phyloP scores from a whole-genome alignment of 495 filamentous ascomycete genomes.

The Aspergillus incahuasiensis region DNA sequence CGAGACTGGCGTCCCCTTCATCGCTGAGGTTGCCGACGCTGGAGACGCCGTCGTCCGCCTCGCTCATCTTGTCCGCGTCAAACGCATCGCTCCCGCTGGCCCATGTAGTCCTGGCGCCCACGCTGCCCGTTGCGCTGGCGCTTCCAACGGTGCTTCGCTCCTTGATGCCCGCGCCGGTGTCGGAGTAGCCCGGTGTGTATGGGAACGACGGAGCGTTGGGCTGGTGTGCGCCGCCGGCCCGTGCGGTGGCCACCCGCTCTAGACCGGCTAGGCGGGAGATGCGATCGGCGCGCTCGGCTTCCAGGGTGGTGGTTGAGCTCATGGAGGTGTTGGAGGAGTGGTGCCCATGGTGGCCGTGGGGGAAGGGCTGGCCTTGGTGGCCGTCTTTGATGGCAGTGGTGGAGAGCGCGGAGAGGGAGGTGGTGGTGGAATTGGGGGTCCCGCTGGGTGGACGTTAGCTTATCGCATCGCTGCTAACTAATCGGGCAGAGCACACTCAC shows the following conservation, averaged over 20 bases:
- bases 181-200: conserved; percentile 61
- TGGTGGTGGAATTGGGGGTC: conserved; percentile 85
- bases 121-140: conserved; percentile 70
- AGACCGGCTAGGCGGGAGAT: conserved; percentile 87
- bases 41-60: conserved; percentile 57
- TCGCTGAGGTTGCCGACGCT: conserved; percentile 66
- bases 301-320: conserved; percentile 63
- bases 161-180: conserved; percentile 53
- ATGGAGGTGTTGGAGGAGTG: conserved; percentile 45
- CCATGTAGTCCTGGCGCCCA: conserved; percentile 73
- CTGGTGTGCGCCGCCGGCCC: conserved; percentile 40
- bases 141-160: conserved; percentile 82
- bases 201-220: conserved; percentile 21
- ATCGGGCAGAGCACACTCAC: conserved; percentile 48
- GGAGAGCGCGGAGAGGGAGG: conserved; percentile 78
- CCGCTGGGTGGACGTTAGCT: conserved; percentile 51
- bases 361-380: conserved; percentile 65
- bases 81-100: conserved; percentile 59
- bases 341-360: conserved; percentile 53
- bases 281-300: conserved; percentile 88
- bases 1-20: too few species aligned
- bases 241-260: conserved; percentile 68
- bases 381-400: conserved; percentile 94
- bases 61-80: conserved; percentile 67
- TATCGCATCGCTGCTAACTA: not conserved